These are phyloP conservation scores for Phytophthora pluvialis DNA, from an alignment of 352 stramenopile species.

Conservation along the genomic window DNA sequence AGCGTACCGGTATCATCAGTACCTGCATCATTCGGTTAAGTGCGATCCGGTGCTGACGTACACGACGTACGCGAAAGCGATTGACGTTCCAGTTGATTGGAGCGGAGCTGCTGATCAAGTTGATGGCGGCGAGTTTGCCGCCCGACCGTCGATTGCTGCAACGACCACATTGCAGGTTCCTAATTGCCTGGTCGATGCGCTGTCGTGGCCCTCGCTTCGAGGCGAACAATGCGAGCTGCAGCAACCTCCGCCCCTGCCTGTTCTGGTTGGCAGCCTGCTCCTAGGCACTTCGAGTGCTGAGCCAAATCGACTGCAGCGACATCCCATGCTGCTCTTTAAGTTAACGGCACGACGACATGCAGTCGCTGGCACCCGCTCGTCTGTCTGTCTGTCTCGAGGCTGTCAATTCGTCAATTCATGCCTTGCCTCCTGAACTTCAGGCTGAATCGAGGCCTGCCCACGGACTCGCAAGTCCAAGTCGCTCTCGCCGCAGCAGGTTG, in stretches of 20 bases:
- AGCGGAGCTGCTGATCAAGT: not conserved
- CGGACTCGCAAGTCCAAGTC: not conserved
- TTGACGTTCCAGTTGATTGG: conserved; percentile 3
- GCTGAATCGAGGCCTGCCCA: not conserved
- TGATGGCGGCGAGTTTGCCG: conserved; percentile 1
- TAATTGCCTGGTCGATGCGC: not conserved
- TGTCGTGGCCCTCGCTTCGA: conserved; percentile 25
- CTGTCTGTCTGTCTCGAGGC: not conserved
- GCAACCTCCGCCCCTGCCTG: conserved; percentile 5
- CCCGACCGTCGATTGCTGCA: not conserved
- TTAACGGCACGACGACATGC: not conserved
- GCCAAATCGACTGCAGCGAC: not conserved
- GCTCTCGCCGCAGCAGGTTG: not conserved
- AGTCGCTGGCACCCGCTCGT: not conserved
- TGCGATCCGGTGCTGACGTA: conserved; percentile 3
- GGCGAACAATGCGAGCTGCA: conserved; percentile 8
- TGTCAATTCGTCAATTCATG: not conserved
- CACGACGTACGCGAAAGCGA: not conserved
- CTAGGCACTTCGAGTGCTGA: not conserved
- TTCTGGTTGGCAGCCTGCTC: conserved; percentile 7
- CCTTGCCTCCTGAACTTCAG: not conserved
- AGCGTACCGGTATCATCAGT: too few species aligned
- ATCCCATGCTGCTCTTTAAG: not conserved
- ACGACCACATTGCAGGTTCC: not conserved
- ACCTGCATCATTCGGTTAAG: not conserved